Base-by-base conservation (phyloP, 768 basidiomycete species). In the Rhizopogon salebrosus region DNA sequence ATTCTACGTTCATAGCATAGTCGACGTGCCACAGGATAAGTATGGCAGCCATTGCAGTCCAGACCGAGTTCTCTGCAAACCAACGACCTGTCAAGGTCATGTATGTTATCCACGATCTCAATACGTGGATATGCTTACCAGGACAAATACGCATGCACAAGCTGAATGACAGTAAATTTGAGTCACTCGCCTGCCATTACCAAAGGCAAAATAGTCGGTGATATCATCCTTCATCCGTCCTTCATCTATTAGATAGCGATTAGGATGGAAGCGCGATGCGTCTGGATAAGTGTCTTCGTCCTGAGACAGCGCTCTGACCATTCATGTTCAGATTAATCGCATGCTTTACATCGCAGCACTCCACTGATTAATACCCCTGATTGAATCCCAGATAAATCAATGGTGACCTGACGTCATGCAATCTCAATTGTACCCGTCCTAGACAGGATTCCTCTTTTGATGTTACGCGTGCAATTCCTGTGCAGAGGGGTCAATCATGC, bases 391-490 rank as follows among this genome's bases (percentile, higher is more conserved):
- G 14, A 7, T 27, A 18, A 3, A n/a, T 31, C n/a, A 2, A n/a
- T 16, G 31, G 18, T 18, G 23, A 23, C 18, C 16, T 18, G 4
- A 36, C 11, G 11, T 23, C 26, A 24, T 16, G 31, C 11, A 13
- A 14, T 14, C 5, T 27, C 57, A 16, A n/a, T n/a, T n/a, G 50
- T 77, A 77, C 14, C 72, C 70, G 34, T 64, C 58, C 52, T 75
- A 75, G 9, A 64, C 41, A 41, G n/a, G n/a, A n/a, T n/a, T 75
- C 75, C 54, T 73, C 72, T 42, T 63, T 56, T 1, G 72, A 73
- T 14, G 58, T 34, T 4, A 41, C 26, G 46, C 66, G 67, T 4
- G 65, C 57, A 18, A 66, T 38, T 13, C 59, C 63, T 54, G 57
- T 46, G 26, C 6, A n/a, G 8, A 3, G 9, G 20, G 7, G 24